Evolutionary conservation across 192 early-diverging fungal genomes (phyloP), one percentile per base, ranked within the genome.

Genomic region (Podila epigama): DNA sequence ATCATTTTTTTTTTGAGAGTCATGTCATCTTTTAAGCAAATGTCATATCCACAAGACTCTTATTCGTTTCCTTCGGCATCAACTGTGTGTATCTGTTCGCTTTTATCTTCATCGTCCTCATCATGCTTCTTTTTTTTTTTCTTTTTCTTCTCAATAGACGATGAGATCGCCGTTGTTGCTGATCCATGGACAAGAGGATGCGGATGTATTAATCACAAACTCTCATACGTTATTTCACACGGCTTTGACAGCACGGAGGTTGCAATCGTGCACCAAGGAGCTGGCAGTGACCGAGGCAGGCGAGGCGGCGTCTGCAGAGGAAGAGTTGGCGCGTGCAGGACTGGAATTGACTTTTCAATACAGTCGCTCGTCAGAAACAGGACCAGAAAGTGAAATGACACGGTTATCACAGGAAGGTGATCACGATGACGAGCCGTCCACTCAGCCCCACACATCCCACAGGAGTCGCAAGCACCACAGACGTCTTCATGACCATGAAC

Each of bases 121-220:
- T 31, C 51, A 5, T 15, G 8, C 25, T 25, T 16, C 13, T 15
- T 51, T 16, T 31, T 51, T 29, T 63, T 22, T 33, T 34, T 7
- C 7, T 12, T 5, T 51, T 50, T 63, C 8, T 63, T 12, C 22
- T 31, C n/a, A 11, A 28, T 48, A 51, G 48, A 68, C 72, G 1
- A 75, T 75, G 22, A 42, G 51, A 29, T 68, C 69, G 12, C 78
- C 78, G 11, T 51, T 80, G 12, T 40, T 80, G 32, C 31, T 80
- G 28, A 70, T 80, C 41, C 78, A 80, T 48, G 67, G 69, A 22
- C 60, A 80, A 20, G 69, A 80, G 33, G 78, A 80, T 36, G 60
- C 64, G 9, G 78, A 80, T 59, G 69, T 80, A 2, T 31, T 71
- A 15, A 68, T 80, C 44, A 71, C 78, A 4, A 67, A 71, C 51